These are phyloP conservation scores for Citrus sp. DNA, from an alignment of 345 rosid species.

Conservation along the genomic window DNA sequence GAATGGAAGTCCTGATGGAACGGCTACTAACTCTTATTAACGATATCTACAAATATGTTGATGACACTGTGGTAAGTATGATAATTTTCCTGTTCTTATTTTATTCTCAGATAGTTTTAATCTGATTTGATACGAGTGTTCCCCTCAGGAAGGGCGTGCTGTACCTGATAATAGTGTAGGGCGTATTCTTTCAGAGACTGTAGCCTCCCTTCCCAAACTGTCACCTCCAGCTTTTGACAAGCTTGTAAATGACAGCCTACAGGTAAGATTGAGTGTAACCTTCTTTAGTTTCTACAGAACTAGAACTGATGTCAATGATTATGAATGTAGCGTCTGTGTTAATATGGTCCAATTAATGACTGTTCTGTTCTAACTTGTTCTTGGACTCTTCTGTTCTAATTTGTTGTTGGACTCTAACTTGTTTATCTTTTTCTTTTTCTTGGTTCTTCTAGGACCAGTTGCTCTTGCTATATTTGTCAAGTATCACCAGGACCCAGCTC, in stretches of 20 bases:
- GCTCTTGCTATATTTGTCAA: constrained; percentile 76
- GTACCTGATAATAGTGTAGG: constrained; percentile 75
- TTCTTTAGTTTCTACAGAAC: not conserved
- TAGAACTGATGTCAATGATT: not conserved
- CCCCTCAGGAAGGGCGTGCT: constrained; percentile 65
- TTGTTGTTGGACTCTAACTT: not conserved
- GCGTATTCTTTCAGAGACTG: constrained; percentile 61
- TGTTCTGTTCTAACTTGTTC: no score
- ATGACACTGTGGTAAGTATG: constrained; percentile 74
- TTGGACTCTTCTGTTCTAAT: no score
- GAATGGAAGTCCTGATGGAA: constrained; percentile 91
- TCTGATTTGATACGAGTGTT: not conserved
- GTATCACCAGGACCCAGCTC: constrained; percentile 92
- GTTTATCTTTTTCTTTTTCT: not conserved
- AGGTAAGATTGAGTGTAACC: constrained; percentile 42
- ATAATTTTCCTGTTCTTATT: not conserved
- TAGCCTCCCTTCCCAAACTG: constrained; percentile 70
- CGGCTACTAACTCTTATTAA: constrained; percentile 62
- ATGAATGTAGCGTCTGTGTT: not conserved
- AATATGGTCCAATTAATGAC: not conserved
- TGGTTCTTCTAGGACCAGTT: constrained; percentile 62
- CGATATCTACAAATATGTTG: constrained; percentile 75
- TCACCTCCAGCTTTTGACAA: constrained; percentile 75
- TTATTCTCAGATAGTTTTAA: constrained; percentile 4
- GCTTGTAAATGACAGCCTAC: constrained; percentile 80